Conservation (phyloP, 257 asterid genomes). For the Prunella vulgaris region DNA sequence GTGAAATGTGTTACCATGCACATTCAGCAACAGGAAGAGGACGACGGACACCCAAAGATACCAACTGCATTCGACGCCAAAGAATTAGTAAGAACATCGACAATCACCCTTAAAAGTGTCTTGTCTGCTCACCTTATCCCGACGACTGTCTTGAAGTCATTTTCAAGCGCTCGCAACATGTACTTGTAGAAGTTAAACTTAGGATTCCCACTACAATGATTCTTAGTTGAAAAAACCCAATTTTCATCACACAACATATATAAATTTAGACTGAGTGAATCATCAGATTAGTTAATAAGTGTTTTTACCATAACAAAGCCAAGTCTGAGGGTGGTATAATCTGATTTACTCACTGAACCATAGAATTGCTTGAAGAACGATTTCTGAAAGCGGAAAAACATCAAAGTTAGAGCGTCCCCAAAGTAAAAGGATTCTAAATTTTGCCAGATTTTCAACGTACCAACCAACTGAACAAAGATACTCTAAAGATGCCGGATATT, state of each 20-base stretch:
- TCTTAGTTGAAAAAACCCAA: conserved; percentile 12
- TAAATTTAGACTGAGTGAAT: neutral
- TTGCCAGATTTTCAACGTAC: conserved; percentile 28
- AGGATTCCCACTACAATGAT: conserved; percentile 35
- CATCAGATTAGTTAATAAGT: too few relatives aligned
- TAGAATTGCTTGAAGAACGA: conserved; percentile 50
- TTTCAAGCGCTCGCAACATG: conserved; percentile 46
- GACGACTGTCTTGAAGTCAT: conserved; percentile 48
- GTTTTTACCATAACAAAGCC: conserved; percentile 44
- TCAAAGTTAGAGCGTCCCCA: neutral
- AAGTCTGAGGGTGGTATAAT: conserved; percentile 38
- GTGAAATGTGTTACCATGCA: conserved; percentile 36
- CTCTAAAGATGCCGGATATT: conserved; percentile 35
- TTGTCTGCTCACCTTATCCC: conserved; percentile 40
- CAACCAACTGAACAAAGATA: conserved; percentile 48
- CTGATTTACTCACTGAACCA: conserved; percentile 40
- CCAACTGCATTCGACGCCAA: conserved; percentile 51
- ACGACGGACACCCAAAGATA: conserved; percentile 70
- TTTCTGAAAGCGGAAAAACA: conserved; percentile 23
- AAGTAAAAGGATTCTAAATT: neutral
- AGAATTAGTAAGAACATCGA: neutral
- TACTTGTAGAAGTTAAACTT: conserved; percentile 46
- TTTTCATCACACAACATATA: neutral
- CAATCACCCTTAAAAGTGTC: neutral
- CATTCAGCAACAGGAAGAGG: conserved; percentile 58